Evolutionary conservation across 2,329 filamentous ascomycete genomes (phyloP).

Genomic region (Aspergillus ochraceus): DNA sequence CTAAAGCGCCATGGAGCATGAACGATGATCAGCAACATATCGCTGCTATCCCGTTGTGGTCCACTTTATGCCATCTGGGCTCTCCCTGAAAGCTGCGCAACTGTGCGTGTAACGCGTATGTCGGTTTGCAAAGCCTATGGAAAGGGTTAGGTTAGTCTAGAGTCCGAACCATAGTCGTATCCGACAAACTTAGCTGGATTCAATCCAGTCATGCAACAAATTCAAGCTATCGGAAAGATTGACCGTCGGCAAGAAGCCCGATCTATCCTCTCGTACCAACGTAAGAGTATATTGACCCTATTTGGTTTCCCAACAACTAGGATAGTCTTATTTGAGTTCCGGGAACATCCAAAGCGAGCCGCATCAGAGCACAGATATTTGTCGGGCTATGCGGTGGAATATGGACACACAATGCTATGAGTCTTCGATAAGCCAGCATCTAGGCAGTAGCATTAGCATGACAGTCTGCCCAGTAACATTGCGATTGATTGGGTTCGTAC

Average conservation of each 20-base stretch:
- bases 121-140: not conserved
- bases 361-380: no score
- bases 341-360: not conserved
- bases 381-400: not conserved
- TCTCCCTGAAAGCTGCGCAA: not conserved
- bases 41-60: not conserved
- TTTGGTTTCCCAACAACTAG: not conserved
- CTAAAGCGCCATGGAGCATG: not conserved
- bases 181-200: not conserved
- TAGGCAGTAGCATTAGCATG: not conserved
- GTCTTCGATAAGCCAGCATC: not conserved
- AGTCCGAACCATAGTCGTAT: not conserved
- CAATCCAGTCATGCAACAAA: not conserved
- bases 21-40: slow-evolving; percentile 12
- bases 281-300: not conserved
- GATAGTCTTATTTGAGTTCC: not conserved
- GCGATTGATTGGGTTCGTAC: not conserved
- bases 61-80: slow-evolving; percentile 9
- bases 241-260: not conserved
- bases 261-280: not conserved
- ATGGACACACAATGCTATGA: not conserved
- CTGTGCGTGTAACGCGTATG: not conserved
- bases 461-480: not conserved
- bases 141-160: not conserved
- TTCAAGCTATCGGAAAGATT: not conserved